These are phyloP conservation scores for Dipodascopsis uninucleata DNA, from an alignment of 805 yeast species.

Conservation along the genomic window DNA sequence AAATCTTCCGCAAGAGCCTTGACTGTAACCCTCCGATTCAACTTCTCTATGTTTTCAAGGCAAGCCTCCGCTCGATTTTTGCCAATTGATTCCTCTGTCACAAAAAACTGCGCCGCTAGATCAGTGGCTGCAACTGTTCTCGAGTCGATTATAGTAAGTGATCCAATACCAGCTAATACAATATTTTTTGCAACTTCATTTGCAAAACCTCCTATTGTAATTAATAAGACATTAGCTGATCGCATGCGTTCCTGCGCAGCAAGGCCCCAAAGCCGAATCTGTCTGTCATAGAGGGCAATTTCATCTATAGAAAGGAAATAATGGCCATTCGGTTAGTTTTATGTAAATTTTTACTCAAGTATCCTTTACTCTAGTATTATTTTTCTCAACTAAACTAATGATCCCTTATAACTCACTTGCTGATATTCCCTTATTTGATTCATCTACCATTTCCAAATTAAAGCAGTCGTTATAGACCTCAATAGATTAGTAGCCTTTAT, in stretches of 20 bases:
- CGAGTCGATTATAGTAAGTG: conserved; percentile 64
- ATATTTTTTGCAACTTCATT: conserved; percentile 80
- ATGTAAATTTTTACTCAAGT: neutral
- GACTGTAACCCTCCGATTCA: conserved; percentile 76
- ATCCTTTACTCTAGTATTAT: neutral
- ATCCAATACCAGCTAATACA: conserved; percentile 83
- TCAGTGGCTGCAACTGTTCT: conserved; percentile 56
- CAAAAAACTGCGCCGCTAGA: conserved; percentile 70
- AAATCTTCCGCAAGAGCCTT: conserved; percentile 38
- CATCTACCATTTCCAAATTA: too few species aligned
- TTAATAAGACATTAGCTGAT: conserved; percentile 62
- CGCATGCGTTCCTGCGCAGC: conserved; percentile 81
- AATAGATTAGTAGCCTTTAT: too few species aligned
- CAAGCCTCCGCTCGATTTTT: conserved; percentile 51
- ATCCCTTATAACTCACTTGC: conserved; percentile 19
- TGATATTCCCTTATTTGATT: conserved; percentile 16
- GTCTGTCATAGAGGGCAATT: conserved; percentile 89
- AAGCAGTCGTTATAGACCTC: too few species aligned
- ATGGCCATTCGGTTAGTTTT: neutral
- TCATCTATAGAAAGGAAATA: conserved; percentile 52
- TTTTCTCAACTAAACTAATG: neutral
- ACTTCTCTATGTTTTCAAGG: conserved; percentile 54
- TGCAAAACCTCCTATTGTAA: conserved; percentile 74
- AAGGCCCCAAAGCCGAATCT: conserved; percentile 92
- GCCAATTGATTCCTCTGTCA: conserved; percentile 57